phyloP scores from a whole-genome alignment of 2,329 filamentous ascomycete species.

The Penicillium sp. region DNA sequence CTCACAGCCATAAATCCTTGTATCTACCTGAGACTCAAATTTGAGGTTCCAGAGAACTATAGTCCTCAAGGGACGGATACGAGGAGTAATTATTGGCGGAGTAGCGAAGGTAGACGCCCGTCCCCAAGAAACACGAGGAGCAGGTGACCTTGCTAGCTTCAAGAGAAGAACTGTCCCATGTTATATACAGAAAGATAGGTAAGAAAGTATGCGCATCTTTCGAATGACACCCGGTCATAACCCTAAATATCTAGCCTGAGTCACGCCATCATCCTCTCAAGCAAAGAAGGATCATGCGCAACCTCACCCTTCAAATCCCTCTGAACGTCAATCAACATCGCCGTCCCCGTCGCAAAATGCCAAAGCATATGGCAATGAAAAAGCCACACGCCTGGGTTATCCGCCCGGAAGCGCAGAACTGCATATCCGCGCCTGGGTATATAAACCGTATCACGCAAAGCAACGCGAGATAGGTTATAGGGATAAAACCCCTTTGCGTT shows the following conservation, averaged over 20 bases:
- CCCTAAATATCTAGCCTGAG: neutral
- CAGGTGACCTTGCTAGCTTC: too few relatives aligned
- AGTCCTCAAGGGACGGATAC: too few relatives aligned
- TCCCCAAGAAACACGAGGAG: too few relatives aligned
- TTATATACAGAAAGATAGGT: too few relatives aligned
- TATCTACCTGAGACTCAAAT: neutral
- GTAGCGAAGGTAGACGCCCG: too few relatives aligned
- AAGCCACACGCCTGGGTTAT: slow-evolving; percentile 55
- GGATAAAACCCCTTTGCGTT: slow-evolving; percentile 25
- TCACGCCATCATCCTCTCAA: neutral
- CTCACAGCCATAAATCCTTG: too few relatives aligned
- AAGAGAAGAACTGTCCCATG: too few relatives aligned
- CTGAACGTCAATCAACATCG: slow-evolving; percentile 41
- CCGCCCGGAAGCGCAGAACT: slow-evolving; percentile 56
- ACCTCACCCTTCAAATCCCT: slow-evolving; percentile 14
- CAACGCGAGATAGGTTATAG: slow-evolving; percentile 34
- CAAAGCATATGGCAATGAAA: slow-evolving; percentile 56
- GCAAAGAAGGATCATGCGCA: slow-evolving; percentile 14
- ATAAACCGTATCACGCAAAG: slow-evolving; percentile 56
- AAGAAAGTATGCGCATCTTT: too few relatives aligned
- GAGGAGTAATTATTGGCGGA: too few relatives aligned
- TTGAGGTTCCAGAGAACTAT: too few relatives aligned
- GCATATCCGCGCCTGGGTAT: slow-evolving; percentile 56
- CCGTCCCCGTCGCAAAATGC: slow-evolving; percentile 51
- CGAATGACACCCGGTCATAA: too few relatives aligned